phyloP scores from a whole-genome alignment of 2,329 filamentous ascomycete genomes.

The Hypoxylon sp. region DNA sequence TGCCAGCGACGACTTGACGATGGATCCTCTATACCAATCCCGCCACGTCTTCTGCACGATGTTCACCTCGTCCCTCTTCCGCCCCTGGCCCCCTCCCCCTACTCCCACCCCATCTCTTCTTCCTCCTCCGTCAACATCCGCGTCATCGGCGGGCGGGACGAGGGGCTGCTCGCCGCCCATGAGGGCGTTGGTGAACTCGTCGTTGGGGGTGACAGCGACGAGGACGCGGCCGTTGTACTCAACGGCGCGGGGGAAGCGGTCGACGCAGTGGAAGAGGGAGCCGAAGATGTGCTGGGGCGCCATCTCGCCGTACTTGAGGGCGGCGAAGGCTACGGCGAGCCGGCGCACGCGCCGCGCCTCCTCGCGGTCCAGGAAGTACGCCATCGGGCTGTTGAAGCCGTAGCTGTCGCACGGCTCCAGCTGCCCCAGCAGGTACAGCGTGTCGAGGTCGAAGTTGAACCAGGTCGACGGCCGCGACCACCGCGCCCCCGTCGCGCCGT shows the following conservation, averaged over 20 bases:
- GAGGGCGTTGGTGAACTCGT: slow-evolving; percentile 45
- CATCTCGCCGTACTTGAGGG: slow-evolving; percentile 53
- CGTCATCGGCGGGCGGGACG: slow-evolving; percentile 18
- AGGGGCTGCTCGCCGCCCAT: slow-evolving; percentile 40
- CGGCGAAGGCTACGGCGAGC: slow-evolving; percentile 54
- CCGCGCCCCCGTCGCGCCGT: slow-evolving; percentile 32
- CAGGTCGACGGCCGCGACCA: slow-evolving; percentile 51
- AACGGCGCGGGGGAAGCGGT: slow-evolving; percentile 48
- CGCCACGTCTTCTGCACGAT: slow-evolving; percentile 59
- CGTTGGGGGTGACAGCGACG: slow-evolving; percentile 51
- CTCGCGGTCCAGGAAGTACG: slow-evolving; percentile 55
- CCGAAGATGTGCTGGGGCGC: slow-evolving; percentile 57
- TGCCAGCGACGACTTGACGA: slow-evolving; percentile 51
- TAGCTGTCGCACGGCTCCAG: slow-evolving; percentile 56
- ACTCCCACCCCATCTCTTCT: not conserved
- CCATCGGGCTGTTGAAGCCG: slow-evolving; percentile 58
- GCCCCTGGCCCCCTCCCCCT: slow-evolving; percentile 6
- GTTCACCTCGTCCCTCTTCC: slow-evolving; percentile 41
- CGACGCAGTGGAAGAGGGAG: slow-evolving; percentile 57
- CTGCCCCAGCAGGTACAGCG: slow-evolving; percentile 57
- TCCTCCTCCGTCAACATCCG: not conserved
- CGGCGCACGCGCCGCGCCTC: slow-evolving; percentile 55
- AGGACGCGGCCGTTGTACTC: slow-evolving; percentile 46
- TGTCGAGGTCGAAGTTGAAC: slow-evolving; percentile 58
- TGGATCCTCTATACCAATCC: slow-evolving; percentile 54